Evolutionary conservation across 2,329 filamentous ascomycete genomes (phyloP).

Genomic region (Pseudogymnoascus sp.): DNA sequence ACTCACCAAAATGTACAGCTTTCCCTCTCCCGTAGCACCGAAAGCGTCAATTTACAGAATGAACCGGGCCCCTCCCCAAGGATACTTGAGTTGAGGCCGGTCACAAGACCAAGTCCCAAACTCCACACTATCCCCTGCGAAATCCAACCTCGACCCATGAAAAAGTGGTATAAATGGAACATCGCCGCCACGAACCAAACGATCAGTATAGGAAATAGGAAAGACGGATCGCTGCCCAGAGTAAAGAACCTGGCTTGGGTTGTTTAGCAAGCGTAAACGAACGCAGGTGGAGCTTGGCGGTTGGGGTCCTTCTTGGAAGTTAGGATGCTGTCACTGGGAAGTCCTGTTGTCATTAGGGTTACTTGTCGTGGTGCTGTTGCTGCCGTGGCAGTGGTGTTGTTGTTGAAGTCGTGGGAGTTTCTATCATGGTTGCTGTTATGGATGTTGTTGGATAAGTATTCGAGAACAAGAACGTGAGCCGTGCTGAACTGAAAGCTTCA

Average conservation of each 20-base stretch:
- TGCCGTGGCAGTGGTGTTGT: background rate
- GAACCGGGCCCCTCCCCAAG: background rate
- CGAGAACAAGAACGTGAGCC: too few relatives aligned
- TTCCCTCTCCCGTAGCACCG: too few relatives aligned
- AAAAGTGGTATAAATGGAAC: background rate
- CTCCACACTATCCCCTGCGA: background rate
- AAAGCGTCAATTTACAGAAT: background rate
- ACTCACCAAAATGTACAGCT: background rate
- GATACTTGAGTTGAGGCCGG: background rate
- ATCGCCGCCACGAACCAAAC: background rate
- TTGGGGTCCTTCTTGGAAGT: background rate
- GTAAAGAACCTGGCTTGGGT: background rate
- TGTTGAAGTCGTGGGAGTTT: background rate
- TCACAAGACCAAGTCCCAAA: background rate
- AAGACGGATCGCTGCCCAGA: background rate
- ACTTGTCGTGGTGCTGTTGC: background rate
- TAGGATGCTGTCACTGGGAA: background rate
- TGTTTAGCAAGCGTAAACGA: background rate
- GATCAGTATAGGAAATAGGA: background rate
- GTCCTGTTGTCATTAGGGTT: background rate
- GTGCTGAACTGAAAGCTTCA: too few relatives aligned
- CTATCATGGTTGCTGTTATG: too few relatives aligned
- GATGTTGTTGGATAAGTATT: too few relatives aligned
- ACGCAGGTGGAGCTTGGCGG: background rate
- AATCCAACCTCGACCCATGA: background rate